A percentile compares a stretch with the other conserved stretches of the same genome.
Evolutionary conservation across 208 protist species (phyloP).

Genomic region (Vickermania ingenoplastis): DNA sequence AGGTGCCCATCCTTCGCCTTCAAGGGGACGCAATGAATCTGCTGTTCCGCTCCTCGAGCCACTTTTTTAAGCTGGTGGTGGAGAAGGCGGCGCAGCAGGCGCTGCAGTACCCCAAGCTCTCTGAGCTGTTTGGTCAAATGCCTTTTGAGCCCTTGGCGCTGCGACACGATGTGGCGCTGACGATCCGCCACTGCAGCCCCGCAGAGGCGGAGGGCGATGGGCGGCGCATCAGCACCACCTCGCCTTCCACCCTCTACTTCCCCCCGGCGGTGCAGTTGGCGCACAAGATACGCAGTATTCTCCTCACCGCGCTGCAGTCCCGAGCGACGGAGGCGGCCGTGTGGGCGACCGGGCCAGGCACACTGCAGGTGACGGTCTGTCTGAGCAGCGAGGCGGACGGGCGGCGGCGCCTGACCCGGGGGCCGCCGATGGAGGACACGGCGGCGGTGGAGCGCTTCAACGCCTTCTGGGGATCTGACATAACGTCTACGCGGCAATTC

Average conservation of each 20-base stretch:
- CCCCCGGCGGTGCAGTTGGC: not conserved
- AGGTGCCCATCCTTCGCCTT: conserved; percentile 60
- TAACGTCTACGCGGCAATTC: conserved; percentile 79
- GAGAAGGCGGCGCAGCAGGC: conserved; percentile 54
- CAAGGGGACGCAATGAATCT: conserved; percentile 64
- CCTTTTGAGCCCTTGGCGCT: conserved; percentile 58
- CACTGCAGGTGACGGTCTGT: conserved; percentile 40
- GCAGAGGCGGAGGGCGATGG: conserved; percentile 7
- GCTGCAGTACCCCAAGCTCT: conserved; percentile 31
- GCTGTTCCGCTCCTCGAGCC: conserved; percentile 57
- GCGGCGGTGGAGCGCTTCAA: conserved; percentile 62
- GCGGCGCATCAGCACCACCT: not conserved
- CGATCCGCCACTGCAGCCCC: conserved; percentile 6
- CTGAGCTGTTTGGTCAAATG: conserved; percentile 37
- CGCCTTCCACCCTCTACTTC: not conserved
- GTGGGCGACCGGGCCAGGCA: conserved; percentile 31
- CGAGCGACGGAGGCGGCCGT: conserved; percentile 30
- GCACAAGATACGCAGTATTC: conserved; percentile 13
- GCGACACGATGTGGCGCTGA: conserved; percentile 53
- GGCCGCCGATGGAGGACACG: conserved; percentile 60
- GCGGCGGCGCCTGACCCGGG: conserved; percentile 64
- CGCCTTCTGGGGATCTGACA: conserved; percentile 59
- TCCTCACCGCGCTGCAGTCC: conserved; percentile 36
- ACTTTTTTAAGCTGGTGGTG: conserved; percentile 56
- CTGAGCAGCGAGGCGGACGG: conserved; percentile 54